Base-by-base conservation (phyloP, 495 filamentous ascomycete genomes). In the Neurospora terricola region DNA sequence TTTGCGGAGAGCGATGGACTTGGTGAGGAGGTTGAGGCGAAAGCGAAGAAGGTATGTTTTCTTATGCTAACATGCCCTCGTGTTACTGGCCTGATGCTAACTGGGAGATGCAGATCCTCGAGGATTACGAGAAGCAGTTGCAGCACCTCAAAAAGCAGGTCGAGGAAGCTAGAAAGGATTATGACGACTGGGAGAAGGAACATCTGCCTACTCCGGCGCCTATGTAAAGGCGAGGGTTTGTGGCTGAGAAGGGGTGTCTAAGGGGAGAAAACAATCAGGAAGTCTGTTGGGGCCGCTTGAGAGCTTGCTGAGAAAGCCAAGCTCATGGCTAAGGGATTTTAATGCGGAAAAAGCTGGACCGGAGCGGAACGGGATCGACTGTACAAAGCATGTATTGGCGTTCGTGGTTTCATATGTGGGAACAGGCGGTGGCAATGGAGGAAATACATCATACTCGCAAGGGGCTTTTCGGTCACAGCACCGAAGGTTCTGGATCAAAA, bases 81-180 rank as follows among this genome's bases (percentile, higher is more conserved):
- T 34, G 34, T 34, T 34, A 34, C 5, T 34, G 34, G 34, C 34
- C 5, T 34, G 6, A 37, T 71, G 70, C 80, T 84, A 77, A 84
- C 72, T 16, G 30, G 23, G 40, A 23, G 37, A 39, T 70, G 12
- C 75, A 98, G 96, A 92, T 98, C 70, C 82, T 99, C 71, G 90
- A 92, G 76, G 93, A 94, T 77, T 98, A 97, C 80, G 92, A 93
- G 75, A 90, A 89, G 73, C 96, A 98, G 81, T 87, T 99, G 14
- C 84, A 90, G 76, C 91, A 95, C 80, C 85, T 99, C 71, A 92
- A 91, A 76, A 91, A 91, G 80, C 91, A 97, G 79, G 79, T 98
- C 37, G 90, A 89, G 75, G 85, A 91, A 71, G 89, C 96, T 73
- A 88, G 90, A 79, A 91, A 89, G 77, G 92, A 96, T 70, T 96